Evolutionary conservation across 2,329 filamentous ascomycete species (phyloP).

Genomic region (Neonectria hederae): DNA sequence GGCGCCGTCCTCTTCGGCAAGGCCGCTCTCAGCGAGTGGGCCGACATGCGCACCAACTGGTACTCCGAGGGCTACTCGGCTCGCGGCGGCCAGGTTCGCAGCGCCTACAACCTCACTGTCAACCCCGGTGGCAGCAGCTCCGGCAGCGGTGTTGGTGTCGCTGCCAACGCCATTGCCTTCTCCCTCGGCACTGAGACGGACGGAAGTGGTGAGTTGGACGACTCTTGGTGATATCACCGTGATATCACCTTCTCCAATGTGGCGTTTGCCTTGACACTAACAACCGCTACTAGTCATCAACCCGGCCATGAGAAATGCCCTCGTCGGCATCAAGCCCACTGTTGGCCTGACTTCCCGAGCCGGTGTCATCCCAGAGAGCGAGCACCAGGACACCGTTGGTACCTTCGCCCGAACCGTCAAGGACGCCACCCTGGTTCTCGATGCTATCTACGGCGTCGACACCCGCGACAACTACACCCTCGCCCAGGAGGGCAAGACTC

Average conservation of each 20-base stretch:
- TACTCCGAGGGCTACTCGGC: slow-evolving; percentile 75
- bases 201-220: slow-evolving; percentile 59
- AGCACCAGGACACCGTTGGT: slow-evolving; percentile 76
- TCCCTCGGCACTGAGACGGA: slow-evolving; percentile 80
- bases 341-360: slow-evolving; percentile 75
- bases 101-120: slow-evolving; percentile 73
- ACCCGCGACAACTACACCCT: slow-evolving; percentile 71
- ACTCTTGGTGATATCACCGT: background rate
- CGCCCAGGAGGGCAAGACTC: slow-evolving; percentile 64
- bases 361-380: slow-evolving; percentile 71
- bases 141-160: slow-evolving; percentile 72
- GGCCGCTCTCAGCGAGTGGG: slow-evolving; percentile 77
- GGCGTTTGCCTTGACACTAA: slow-evolving; percentile 14
- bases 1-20: slow-evolving; percentile 78
- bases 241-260: background rate
- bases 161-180: slow-evolving; percentile 70
- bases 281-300: slow-evolving; percentile 64
- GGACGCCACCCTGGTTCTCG: slow-evolving; percentile 73
- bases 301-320: slow-evolving; percentile 73
- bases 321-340: slow-evolving; percentile 81
- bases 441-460: slow-evolving; percentile 75
- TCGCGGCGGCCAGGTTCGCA: slow-evolving; percentile 70
- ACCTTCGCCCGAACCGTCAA: slow-evolving; percentile 72
- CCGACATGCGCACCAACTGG: slow-evolving; percentile 73
- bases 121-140: slow-evolving; percentile 76